Evolutionary conservation across 306 rosid genomes (phyloP).

Genomic region (Malus sieversii): DNA sequence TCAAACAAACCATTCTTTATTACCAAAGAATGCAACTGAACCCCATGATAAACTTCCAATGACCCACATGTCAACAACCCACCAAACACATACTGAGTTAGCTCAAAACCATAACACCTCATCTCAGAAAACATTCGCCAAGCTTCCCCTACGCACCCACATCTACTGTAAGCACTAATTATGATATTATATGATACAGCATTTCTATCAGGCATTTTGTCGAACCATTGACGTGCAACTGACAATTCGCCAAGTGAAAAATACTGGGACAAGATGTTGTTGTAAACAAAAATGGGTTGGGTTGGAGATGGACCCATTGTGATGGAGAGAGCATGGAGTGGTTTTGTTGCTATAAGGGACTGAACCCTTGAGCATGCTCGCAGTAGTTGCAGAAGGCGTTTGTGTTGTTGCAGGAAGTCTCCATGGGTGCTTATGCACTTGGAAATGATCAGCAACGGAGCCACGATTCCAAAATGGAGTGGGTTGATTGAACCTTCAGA

Average conservation of each 20-base stretch:
- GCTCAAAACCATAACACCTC: conserved; percentile 41
- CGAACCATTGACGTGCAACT: conserved; percentile 27
- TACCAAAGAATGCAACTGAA: conserved; percentile 48
- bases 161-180: conserved; percentile 35
- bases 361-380: conserved; percentile 31
- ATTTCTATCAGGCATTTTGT: conserved; percentile 25
- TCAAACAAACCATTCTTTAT: conserved; percentile 48
- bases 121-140: conserved; percentile 44
- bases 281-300: conserved; percentile 37
- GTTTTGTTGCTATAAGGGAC: conserved; percentile 28
- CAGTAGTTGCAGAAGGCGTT: conserved; percentile 36
- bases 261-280: conserved; percentile 31
- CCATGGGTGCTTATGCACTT: conserved; percentile 43
- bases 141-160: conserved; percentile 36
- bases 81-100: conserved; percentile 44
- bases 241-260: conserved; percentile 19
- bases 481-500: not conserved
- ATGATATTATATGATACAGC: conserved; percentile 56
- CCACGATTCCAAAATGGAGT: not conserved
- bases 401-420: conserved; percentile 30
- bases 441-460: not conserved
- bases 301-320: conserved; percentile 37
- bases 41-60: conserved; percentile 37
- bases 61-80: conserved; percentile 43
- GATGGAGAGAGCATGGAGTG: conserved; percentile 57